Conservation (phyloP, 2,329 filamentous ascomycete species). For the Cercospora zeae-maydis region DNA sequence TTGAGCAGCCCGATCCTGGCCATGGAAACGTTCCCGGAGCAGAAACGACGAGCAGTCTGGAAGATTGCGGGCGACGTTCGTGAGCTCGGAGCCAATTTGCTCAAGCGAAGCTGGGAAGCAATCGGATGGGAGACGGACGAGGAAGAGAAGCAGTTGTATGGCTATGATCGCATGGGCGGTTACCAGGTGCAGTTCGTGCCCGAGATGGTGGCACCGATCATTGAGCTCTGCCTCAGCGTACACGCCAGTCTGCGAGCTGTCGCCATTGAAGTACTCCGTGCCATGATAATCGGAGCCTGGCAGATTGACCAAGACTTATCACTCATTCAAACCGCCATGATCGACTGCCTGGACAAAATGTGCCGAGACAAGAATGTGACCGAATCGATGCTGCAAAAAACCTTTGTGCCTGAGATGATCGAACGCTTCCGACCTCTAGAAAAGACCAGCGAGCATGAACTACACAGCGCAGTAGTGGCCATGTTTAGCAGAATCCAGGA, state of each 20-base stretch:
- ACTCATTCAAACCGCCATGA: conserved; percentile 91
- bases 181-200: conserved; percentile 99
- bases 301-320: conserved; percentile 87
- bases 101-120: conserved; percentile 85
- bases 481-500: conserved; percentile 84
- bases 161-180: conserved; percentile 79
- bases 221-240: conserved; percentile 90
- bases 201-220: conserved; percentile 81
- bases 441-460: conserved; percentile 62
- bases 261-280: conserved; percentile 88
- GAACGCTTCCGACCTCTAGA: conserved; percentile 72
- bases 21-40: conserved; percentile 92
- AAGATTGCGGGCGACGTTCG: conserved; percentile 97
- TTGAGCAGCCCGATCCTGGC: conserved; percentile 86
- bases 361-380: conserved; percentile 78
- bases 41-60: conserved; percentile 94
- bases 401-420: conserved; percentile 83
- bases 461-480: conserved; percentile 72
- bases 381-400: conserved; percentile 85
- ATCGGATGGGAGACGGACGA: conserved; percentile 90
- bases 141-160: conserved; percentile 75
- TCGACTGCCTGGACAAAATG: conserved; percentile 83
- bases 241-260: conserved; percentile 86
- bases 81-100: conserved; percentile 81
- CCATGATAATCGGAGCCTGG: conserved; percentile 99